Conservation (phyloP, 257 asterid genomes). For the Phtheirospermum japonicum region DNA sequence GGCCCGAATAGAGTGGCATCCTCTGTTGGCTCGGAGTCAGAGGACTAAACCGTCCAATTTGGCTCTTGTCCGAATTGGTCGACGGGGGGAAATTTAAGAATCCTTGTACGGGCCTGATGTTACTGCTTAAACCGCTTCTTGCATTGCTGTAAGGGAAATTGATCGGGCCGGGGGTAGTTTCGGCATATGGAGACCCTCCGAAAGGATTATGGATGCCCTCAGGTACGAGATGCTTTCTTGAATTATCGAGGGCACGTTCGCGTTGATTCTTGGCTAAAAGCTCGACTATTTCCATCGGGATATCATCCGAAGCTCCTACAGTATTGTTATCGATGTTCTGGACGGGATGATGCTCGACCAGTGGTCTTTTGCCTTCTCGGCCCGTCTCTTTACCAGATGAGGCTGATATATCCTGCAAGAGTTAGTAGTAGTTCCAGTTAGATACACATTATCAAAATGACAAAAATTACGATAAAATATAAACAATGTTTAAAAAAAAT, state of each 20-base stretch:
- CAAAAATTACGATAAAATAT: background rate
- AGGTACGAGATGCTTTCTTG: conserved; percentile 26
- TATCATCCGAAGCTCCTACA: conserved; percentile 44
- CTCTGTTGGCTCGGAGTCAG: conserved; percentile 39
- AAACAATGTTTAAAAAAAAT: background rate
- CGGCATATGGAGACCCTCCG: conserved; percentile 32
- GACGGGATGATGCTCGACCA: conserved; percentile 4
- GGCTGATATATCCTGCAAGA: conserved; percentile 35
- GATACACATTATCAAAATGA: background rate
- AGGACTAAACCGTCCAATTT: conserved; percentile 34
- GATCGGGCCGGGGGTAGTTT: conserved; percentile 20
- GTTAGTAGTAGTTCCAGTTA: conserved; percentile 19
- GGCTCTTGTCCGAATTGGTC: conserved; percentile 26
- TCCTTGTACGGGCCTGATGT: conserved; percentile 21
- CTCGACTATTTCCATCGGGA: conserved; percentile 83
- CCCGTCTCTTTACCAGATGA: conserved; percentile 25
- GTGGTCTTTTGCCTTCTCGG: conserved; percentile 32
- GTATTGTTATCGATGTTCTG: conserved; percentile 31
- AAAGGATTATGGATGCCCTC: conserved; percentile 23
- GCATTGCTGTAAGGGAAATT: conserved; percentile 31
- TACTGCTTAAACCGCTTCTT: background rate
- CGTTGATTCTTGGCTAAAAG: conserved; percentile 63
- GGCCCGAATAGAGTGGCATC: conserved; percentile 34
- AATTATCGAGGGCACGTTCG: conserved; percentile 52
- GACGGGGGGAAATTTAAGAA: conserved; percentile 26